Evolutionary conservation across 1,139 yeast species (phyloP).

Genomic region (Lodderomyces elongisporus): DNA sequence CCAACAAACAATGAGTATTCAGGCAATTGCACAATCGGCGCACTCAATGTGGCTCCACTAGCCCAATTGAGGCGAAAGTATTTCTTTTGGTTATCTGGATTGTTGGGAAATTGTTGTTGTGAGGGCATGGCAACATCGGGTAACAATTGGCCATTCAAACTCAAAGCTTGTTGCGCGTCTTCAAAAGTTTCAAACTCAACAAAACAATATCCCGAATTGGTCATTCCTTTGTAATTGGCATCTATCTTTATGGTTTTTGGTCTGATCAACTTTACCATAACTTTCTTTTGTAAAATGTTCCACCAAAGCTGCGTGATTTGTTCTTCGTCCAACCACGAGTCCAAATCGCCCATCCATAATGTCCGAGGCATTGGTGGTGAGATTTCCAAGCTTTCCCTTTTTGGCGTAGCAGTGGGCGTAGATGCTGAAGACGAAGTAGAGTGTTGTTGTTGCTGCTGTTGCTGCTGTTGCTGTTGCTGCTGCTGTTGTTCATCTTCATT

Average conservation of each 20-base stretch:
- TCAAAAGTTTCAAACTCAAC: slow-evolving; percentile 59
- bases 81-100: slow-evolving; percentile 53
- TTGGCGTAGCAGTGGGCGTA: too few species aligned
- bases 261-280: slow-evolving; percentile 50
- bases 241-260: slow-evolving; percentile 33
- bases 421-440: slow-evolving; percentile 12
- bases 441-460: slow-evolving; percentile 7
- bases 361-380: too few species aligned
- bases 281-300: slow-evolving; percentile 36
- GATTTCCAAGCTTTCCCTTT: too few species aligned
- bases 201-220: slow-evolving; percentile 74
- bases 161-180: slow-evolving; percentile 62
- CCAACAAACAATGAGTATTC: slow-evolving; percentile 74
- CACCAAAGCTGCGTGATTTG: slow-evolving; percentile 59
- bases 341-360: slow-evolving; percentile 78
- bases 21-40: slow-evolving; percentile 46
- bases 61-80: slow-evolving; percentile 72
- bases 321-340: slow-evolving; percentile 65
- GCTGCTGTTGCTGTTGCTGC: slow-evolving; percentile 2
- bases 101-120: slow-evolving; percentile 37
- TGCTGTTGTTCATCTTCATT: slow-evolving; percentile 1
- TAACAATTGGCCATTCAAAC: slow-evolving; percentile 59
- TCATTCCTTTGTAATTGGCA: slow-evolving; percentile 22
- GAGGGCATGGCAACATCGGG: slow-evolving; percentile 53
- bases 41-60: slow-evolving; percentile 55